Base-by-base conservation (phyloP, 345 rosid species). In the Ricinus communis region DNA sequence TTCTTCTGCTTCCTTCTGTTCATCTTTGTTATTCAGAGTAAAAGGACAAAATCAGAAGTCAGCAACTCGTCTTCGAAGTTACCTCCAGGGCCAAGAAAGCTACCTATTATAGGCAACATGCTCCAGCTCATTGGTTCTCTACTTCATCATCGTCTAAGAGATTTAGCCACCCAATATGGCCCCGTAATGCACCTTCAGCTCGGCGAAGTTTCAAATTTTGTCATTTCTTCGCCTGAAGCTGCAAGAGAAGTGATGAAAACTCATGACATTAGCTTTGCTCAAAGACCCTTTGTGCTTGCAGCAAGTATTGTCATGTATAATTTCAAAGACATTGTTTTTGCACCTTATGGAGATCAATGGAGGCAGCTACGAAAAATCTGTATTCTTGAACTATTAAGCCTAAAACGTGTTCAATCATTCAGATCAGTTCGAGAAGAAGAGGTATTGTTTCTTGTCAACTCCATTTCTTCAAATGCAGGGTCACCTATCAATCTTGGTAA, bases 51-150 rank as follows among this genome's bases (percentile, higher is more conserved):
- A 15, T 12, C 16, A 5, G 53, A 50, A 50, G 21, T 16, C n/a
- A n/a, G n/a, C n/a, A n/a, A n/a, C n/a, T 52, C 25, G 2, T 21
- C 56, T 52, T 21, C 9, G 1, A 52, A n/a, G 27, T 52, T 52
- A 52, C 22, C 56, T 21, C 56, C 56, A 21, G 56, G 56, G 27
- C 56, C 56, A 52, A 15, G 8, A 21, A 52, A 52, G 56, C 56
- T 52, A 21, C 56, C 56, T 3, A 52, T 52, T 19, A 50, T 72
- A 9, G 66, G 66, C 3, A 62, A 41, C 66, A 62, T 72, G 69
- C 41, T 41, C 58, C 16, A 62, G 31, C 47, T 74, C 36, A 21
- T 58, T 49, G 49, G 49, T 30, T 15, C 22, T 41, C 66, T 41
- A 8, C 66, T 30, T 2, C 66, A 62, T 38, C 31, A 62, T 14